Base-by-base conservation (phyloP, 495 filamentous ascomycete genomes). In the Penicillium goetzii region DNA sequence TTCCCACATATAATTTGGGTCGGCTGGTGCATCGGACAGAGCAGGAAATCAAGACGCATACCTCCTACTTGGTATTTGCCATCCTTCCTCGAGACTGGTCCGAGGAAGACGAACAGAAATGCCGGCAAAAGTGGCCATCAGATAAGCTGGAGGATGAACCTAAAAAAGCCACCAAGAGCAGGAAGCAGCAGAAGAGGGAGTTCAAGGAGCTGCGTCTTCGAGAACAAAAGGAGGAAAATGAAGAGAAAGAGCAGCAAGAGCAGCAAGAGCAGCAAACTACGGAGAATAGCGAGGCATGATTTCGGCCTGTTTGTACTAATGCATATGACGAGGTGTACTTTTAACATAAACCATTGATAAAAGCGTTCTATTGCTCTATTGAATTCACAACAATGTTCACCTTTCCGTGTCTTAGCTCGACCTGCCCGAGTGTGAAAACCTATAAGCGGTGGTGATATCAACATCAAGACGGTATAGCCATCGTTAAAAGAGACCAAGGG, bases 11-110 rank as follows among this genome's bases (percentile, higher is more conserved):
- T 56, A 80, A 80, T 62, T 86, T 91, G 43, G 95, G 95, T 6
- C 85, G 87, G 21, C 65, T 97, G 58, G 81, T 90, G 11, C 91
- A 93, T 63, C 85, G 92, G 26, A 84, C 88, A 6, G 95, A 98
- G 77, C 81, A 87, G 1, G 93, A 99, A 77, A 75, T 97, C 33
- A 97, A 97, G 83, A 93, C 87, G 11, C 95, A 99, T 76, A 99
- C 95, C 0, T 92, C 88, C 14, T 99, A 98, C 74, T 82, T 99
- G 17, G 90, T 96, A 7, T 99, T 99, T 83, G 95, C 96, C 2
- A 78, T 95, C 6, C 76, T 99, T 57, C 96, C 96, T 14, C 80
- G 86, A 54, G 89, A 89, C 56, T 98, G 95, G 96, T 87, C 78
- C 0, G 89, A 86, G 53, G 90, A 89, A 65, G 90, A 97, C 68